A percentile compares a stretch with the other conserved stretches of the same genome.
Evolutionary conservation across 192 early-diverging fungal genomes (phyloP).

Genomic region (Entomortierella parvispora): DNA sequence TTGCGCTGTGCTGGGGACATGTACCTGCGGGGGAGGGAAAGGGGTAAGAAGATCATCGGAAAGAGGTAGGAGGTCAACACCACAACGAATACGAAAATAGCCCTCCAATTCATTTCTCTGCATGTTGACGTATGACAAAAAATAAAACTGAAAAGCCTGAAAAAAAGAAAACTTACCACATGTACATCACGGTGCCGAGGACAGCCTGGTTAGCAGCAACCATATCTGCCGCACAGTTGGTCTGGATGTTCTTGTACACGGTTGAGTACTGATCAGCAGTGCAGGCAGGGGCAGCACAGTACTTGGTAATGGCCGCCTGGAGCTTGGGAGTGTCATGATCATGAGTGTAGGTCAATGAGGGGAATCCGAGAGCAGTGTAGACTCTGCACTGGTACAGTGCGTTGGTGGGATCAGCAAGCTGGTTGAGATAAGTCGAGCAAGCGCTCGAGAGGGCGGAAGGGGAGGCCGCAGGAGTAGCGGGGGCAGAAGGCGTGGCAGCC

Average conservation of each 20-base stretch:
- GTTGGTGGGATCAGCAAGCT: constrained; percentile 5
- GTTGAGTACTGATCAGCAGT: constrained; percentile 23
- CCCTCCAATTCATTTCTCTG: too few relatives aligned
- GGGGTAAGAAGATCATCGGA: too few relatives aligned
- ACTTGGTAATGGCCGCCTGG: constrained; percentile 19
- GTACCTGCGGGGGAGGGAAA: constrained; percentile 5
- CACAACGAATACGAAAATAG: too few relatives aligned
- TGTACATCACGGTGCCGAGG: constrained; percentile 31
- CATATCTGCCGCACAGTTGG: constrained; percentile 40
- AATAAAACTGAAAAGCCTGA: too few relatives aligned
- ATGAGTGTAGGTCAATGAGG: constrained; percentile 15
- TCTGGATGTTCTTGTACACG: constrained; percentile 27
- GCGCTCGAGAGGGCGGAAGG: constrained; percentile 21
- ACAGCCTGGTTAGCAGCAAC: constrained; percentile 18
- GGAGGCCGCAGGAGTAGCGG: not conserved
- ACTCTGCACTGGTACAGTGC: constrained; percentile 31
- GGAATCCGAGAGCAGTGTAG: constrained; percentile 42
- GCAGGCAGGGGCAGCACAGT: constrained; percentile 42
- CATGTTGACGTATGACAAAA: too few relatives aligned
- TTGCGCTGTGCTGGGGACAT: constrained; percentile 22
- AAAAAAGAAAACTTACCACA: constrained; percentile 29
- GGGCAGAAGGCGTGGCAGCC: too few relatives aligned
- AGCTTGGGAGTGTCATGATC: constrained; percentile 44
- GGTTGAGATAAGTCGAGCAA: constrained; percentile 21
- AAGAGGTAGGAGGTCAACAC: too few relatives aligned